phyloP scores from a whole-genome alignment of 768 basidiomycete species.

The Scleroderma citrinum region DNA sequence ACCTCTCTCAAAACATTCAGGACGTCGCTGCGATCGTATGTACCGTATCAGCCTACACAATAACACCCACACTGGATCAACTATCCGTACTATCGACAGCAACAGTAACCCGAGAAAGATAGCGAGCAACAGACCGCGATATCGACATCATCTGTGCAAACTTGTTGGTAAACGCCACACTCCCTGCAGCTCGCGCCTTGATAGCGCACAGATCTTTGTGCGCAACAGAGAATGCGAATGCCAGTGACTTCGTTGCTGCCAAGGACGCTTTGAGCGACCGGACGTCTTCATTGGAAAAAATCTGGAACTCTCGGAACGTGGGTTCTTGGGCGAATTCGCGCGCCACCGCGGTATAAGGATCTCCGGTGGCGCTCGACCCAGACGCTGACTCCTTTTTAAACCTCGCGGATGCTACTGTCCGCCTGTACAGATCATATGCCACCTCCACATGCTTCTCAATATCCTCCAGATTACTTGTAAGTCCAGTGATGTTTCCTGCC shows the following conservation, averaged over 20 bases:
- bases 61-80: no score
- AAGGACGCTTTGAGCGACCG: constrained; percentile 45
- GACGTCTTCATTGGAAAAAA: constrained; percentile 32
- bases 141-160: constrained; percentile 23
- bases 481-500: constrained; percentile 4
- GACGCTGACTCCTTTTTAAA: background rate
- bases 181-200: constrained; percentile 41
- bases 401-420: constrained; percentile 1
- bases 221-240: constrained; percentile 51
- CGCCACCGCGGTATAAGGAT: constrained; percentile 20
- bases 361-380: background rate
- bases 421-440: constrained; percentile 13
- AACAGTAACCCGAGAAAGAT: constrained; percentile 54
- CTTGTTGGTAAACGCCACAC: constrained; percentile 12
- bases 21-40: no score
- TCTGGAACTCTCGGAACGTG: constrained; percentile 16
- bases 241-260: constrained; percentile 33
- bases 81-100: background rate
- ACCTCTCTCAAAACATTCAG: no score
- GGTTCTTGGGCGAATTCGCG: constrained; percentile 20
- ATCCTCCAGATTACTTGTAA: constrained; percentile 32
- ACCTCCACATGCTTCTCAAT: constrained; percentile 37
- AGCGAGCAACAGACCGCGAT: constrained; percentile 19
- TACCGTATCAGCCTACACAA: no score
- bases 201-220: constrained; percentile 47